Conservation (phyloP, 495 filamentous ascomycete species). For the Penicillium flavigenum region DNA sequence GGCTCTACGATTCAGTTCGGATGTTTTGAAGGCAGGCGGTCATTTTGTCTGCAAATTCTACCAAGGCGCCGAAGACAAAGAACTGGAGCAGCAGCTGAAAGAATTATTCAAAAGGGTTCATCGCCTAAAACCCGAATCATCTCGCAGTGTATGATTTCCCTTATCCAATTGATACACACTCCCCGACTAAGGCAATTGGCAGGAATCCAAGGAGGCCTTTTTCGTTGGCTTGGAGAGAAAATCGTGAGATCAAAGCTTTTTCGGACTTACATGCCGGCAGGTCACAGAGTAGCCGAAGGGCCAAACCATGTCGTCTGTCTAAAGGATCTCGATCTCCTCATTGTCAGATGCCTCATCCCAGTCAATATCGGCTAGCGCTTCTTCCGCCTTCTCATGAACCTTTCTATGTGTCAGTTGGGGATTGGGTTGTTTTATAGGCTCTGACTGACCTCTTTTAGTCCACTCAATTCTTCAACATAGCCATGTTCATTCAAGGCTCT, state of each 20-base stretch:
- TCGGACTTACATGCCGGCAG: neutral
- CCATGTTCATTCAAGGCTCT: slow-evolving; percentile 78
- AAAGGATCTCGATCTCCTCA: slow-evolving; percentile 40
- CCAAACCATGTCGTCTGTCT: slow-evolving; percentile 7
- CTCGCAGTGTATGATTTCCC: slow-evolving; percentile 64
- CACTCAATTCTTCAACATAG: slow-evolving; percentile 87
- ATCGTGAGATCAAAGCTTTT: slow-evolving; percentile 13
- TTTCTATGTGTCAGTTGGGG: slow-evolving; percentile 33
- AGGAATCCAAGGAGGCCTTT: slow-evolving; percentile 91
- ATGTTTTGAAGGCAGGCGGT: slow-evolving; percentile 77
- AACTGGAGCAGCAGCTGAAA: slow-evolving; percentile 67
- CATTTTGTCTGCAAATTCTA: slow-evolving; percentile 98
- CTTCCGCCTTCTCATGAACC: slow-evolving; percentile 76
- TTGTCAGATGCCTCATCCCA: slow-evolving; percentile 59
- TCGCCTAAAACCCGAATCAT: slow-evolving; percentile 85
- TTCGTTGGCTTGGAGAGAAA: slow-evolving; percentile 72
- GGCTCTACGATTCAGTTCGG: slow-evolving; percentile 77
- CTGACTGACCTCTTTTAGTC: slow-evolving; percentile 73
- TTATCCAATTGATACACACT: neutral
- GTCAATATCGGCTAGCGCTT: slow-evolving; percentile 58
- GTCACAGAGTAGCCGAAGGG: neutral
- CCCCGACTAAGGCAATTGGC: slow-evolving; percentile 13
- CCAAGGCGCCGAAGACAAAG: slow-evolving; percentile 80
- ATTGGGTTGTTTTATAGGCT: neutral
- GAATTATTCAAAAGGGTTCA: slow-evolving; percentile 75